These are phyloP conservation scores for Potentilla sterilis DNA, from an alignment of 306 rosid genomes.

Conservation along the genomic window DNA sequence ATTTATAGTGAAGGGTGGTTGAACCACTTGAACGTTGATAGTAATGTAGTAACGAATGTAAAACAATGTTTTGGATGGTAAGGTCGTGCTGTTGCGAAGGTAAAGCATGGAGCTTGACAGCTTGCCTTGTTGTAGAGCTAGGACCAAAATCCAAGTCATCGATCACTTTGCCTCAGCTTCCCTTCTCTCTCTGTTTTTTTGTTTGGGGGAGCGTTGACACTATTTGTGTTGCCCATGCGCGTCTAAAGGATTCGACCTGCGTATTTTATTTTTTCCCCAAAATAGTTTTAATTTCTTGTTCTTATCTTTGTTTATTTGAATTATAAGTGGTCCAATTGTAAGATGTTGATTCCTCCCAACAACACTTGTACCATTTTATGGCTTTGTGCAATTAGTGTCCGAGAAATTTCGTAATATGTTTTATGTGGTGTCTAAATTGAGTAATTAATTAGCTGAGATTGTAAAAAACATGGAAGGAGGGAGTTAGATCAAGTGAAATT, in stretches of 20 bases:
- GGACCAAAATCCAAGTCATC: constrained; percentile 30
- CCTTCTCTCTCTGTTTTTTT: not conserved
- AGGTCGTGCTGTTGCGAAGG: constrained; percentile 8
- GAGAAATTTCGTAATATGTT: too few relatives aligned
- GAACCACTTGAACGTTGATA: not conserved
- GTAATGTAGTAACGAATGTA: not conserved
- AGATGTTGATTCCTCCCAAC: too few relatives aligned
- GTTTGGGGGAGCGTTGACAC: constrained; percentile 9
- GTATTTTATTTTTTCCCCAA: too few relatives aligned
- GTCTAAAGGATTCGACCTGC: constrained; percentile 17
- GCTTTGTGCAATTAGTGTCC: not conserved
- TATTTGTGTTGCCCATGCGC: constrained; percentile 3
- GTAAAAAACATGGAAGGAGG: too few relatives aligned
- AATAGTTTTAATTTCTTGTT: too few relatives aligned
- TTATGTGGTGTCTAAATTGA: too few relatives aligned
- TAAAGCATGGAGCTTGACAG: constrained; percentile 33
- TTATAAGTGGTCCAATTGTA: too few relatives aligned
- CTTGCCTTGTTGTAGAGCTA: not conserved
- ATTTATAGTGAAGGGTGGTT: not conserved
- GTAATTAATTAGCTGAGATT: too few relatives aligned
- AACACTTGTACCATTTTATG: not conserved
- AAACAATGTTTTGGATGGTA: not conserved
- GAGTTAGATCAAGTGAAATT: too few relatives aligned
- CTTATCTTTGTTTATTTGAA: too few relatives aligned
- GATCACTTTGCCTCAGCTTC: not conserved